These are phyloP conservation scores for Picea sitchensis DNA, from an alignment of 75 land plant species.

Conservation along the genomic window DNA sequence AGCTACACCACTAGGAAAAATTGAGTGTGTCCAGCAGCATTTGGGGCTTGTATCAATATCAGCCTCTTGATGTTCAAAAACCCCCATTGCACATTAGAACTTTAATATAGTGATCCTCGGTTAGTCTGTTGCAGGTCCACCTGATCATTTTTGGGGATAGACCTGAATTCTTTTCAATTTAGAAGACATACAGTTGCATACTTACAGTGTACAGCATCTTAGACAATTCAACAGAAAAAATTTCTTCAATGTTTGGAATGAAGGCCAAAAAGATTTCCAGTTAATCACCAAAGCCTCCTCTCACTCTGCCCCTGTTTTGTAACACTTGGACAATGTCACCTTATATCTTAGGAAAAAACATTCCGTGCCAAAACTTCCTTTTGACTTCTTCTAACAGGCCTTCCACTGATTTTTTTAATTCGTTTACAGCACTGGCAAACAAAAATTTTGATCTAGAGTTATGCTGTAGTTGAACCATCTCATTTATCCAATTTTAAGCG, in stretches of 20 bases:
- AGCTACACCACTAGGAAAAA: no score
- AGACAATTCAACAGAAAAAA: not conserved
- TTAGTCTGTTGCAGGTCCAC: no score
- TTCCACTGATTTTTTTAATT: not conserved
- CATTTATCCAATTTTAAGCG: not conserved
- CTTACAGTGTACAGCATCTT: not conserved
- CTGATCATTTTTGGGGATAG: no score
- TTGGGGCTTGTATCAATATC: no score
- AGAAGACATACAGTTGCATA: no score
- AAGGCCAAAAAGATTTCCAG: not conserved
- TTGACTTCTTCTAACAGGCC: not conserved
- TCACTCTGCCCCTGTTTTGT: not conserved
- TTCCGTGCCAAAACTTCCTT: not conserved
- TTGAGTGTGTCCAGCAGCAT: no score
- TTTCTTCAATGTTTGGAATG: not conserved
- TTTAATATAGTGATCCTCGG: no score
- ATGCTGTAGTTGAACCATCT: not conserved
- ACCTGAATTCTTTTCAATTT: no score
- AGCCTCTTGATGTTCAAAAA: no score
- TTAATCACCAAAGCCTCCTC: not conserved
- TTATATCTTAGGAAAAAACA: not conserved
- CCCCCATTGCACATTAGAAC: no score
- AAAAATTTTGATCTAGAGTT: not conserved
- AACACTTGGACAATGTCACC: not conserved
- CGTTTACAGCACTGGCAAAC: not conserved